Evolutionary conservation across 352 stramenopile genomes (phyloP).

Genomic region (Thraustochytrium striatum): DNA sequence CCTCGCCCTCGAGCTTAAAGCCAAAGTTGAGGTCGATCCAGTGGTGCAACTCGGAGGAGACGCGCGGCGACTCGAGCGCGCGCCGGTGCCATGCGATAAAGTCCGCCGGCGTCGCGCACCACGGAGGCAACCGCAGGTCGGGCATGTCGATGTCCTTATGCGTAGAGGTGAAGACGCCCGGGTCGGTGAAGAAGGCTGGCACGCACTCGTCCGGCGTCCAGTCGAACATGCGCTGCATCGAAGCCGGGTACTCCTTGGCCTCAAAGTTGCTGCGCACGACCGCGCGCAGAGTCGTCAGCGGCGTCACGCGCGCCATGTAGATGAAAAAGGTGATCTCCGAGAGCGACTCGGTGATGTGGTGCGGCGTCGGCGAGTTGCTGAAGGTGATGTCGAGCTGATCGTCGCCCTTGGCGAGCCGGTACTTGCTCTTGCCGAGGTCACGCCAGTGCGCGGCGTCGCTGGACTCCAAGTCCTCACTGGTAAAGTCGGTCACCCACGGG

Average conservation of each 20-base stretch:
- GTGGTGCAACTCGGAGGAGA: slow-evolving; percentile 74
- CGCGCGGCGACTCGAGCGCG: slow-evolving; percentile 81
- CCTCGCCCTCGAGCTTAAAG: slow-evolving; percentile 47
- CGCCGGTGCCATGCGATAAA: slow-evolving; percentile 82
- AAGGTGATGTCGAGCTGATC: slow-evolving; percentile 82
- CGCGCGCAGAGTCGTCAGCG: slow-evolving; percentile 69
- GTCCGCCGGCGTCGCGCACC: slow-evolving; percentile 62
- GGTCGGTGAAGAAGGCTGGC: slow-evolving; percentile 85
- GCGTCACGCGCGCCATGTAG: slow-evolving; percentile 84
- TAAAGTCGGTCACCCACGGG: slow-evolving; percentile 91
- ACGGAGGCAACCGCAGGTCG: slow-evolving; percentile 63
- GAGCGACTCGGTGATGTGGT: slow-evolving; percentile 90
- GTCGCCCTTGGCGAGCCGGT: slow-evolving; percentile 85
- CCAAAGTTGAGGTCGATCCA: slow-evolving; percentile 97
- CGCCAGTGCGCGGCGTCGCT: slow-evolving; percentile 64
- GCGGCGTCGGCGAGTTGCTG: slow-evolving; percentile 70
- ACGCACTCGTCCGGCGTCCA: slow-evolving; percentile 94
- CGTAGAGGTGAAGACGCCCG: slow-evolving; percentile 73
- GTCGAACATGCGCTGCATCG: slow-evolving; percentile 78
- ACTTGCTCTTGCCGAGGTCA: slow-evolving; percentile 85
- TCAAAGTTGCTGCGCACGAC: slow-evolving; percentile 87
- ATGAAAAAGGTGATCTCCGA: slow-evolving; percentile 93
- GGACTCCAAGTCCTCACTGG: slow-evolving; percentile 37
- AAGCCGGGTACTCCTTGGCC: slow-evolving; percentile 82
- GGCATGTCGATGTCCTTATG: slow-evolving; percentile 66